Evolutionary conservation across 2,329 filamentous ascomycete genomes (phyloP), one percentile per base, ranked within the genome.

Genomic region (Cryphonectria carpinicola): DNA sequence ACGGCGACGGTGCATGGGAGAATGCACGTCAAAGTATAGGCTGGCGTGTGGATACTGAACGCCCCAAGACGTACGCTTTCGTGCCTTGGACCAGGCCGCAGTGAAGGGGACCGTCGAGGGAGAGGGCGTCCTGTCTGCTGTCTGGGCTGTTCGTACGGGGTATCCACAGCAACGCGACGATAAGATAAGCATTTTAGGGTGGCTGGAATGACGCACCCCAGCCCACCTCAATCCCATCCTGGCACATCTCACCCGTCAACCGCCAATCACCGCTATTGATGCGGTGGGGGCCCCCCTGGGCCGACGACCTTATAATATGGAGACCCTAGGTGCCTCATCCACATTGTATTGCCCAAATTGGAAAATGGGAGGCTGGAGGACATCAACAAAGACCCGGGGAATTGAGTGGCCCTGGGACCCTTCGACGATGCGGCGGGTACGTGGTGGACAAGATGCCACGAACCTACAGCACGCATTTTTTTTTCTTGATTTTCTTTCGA

Each of bases 121-220:
- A n/a, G 46, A 22, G 46, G 17, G 39, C 3, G 39, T 41, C 14
- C 17, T 22, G 19, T 49, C 46, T 49, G 65, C 22, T 66, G 54
- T 58, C 60, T 39, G 39, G 49, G 49, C 37, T 25, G 37, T 19
- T n/a, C 11, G 58, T 32, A 64, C 39, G 49, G 35, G 32, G 68
- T 70, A 49, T 70, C 68, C 68, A 70, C 68, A 70, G 68, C 64
- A 70, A 70, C 68, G 64, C 54, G 32, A 37, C 25, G 61, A 64
- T 64, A 39, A 54, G 69, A 65, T 52, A 54, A 60, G 13, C 35
- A 32, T 63, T 32, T 35, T 41, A 19, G 66, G 68, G 67, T 66
- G 70, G 67, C 65, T 66, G 66, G 66, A 25, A 62, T 68, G 66
- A 68, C 66, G 66, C 49, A 54, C 22, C 66, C 66, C 41, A 63